These are phyloP conservation scores for Lactarius vividus DNA, from an alignment of 768 basidiomycete species.

Conservation along the genomic window DNA sequence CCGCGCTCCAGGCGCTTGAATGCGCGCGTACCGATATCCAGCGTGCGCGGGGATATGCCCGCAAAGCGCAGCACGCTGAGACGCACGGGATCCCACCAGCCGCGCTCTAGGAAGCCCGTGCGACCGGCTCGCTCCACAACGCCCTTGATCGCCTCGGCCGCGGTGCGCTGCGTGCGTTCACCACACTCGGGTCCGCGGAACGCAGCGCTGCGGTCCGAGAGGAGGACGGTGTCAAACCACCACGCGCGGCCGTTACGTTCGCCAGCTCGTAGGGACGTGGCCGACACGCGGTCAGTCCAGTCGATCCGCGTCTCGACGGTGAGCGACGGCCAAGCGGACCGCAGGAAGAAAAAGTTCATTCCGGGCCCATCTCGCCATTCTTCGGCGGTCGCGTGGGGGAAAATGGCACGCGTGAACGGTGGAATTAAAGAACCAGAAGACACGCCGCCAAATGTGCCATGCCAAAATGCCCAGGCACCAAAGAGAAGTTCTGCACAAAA, in stretches of 20 bases:
- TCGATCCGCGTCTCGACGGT: slow-evolving; percentile 67
- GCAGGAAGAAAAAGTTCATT: slow-evolving; percentile 76
- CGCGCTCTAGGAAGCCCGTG: slow-evolving; percentile 37
- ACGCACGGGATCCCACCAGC: slow-evolving; percentile 81
- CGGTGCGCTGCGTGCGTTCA: slow-evolving; percentile 63
- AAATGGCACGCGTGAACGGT: slow-evolving; percentile 62
- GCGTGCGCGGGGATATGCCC: slow-evolving; percentile 41
- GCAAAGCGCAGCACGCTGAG: slow-evolving; percentile 65
- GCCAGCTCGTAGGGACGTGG: slow-evolving; percentile 26
- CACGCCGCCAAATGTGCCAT: slow-evolving; percentile 42
- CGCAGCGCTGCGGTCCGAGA: slow-evolving; percentile 75
- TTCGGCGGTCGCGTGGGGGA: slow-evolving; percentile 54
- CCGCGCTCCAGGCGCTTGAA: slow-evolving; percentile 17
- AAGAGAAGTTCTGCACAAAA: slow-evolving; percentile 79
- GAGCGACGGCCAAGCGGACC: slow-evolving; percentile 67
- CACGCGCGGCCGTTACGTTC: slow-evolving; percentile 44
- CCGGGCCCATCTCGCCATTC: slow-evolving; percentile 77
- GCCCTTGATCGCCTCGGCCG: slow-evolving; percentile 54
- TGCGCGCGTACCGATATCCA: slow-evolving; percentile 34
- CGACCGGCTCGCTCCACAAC: slow-evolving; percentile 44
- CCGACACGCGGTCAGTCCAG: slow-evolving; percentile 61
- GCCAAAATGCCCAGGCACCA: slow-evolving; percentile 74
- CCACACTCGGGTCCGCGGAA: slow-evolving; percentile 67
- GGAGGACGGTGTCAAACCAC: slow-evolving; percentile 66
- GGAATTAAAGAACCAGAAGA: slow-evolving; percentile 26